Percentiles rank a stretch among this genome's conserved stretches.
phyloP scores from a whole-genome alignment of 768 basidiomycete genomes.

The Multifurca ochricompacta region DNA sequence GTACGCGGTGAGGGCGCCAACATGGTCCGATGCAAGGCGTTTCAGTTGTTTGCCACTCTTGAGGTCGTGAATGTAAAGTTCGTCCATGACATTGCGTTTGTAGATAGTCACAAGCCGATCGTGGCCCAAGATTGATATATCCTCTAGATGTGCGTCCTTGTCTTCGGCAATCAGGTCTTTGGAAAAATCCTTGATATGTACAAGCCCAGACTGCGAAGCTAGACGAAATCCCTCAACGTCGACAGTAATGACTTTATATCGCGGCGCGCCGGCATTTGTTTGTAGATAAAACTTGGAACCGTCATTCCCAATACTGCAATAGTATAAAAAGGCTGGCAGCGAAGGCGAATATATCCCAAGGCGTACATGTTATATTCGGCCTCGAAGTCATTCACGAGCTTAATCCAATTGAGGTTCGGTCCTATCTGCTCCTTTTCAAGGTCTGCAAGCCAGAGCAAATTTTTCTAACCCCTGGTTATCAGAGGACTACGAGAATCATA shows the following conservation, averaged over 20 bases:
- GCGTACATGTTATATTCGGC: constrained; percentile 58
- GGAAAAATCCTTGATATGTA: constrained; percentile 34
- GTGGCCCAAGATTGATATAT: constrained; percentile 39
- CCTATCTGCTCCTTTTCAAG: constrained; percentile 52
- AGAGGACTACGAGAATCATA: not conserved
- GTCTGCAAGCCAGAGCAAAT: constrained; percentile 67
- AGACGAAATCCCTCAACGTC: constrained; percentile 41
- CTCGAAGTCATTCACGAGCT: constrained; percentile 61
- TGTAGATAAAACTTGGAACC: constrained; percentile 53
- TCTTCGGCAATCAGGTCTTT: constrained; percentile 64
- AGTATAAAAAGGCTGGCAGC: not conserved
- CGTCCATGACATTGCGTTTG: constrained; percentile 75
- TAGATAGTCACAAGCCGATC: constrained; percentile 56
- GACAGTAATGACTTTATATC: constrained; percentile 57
- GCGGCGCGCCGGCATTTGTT: constrained; percentile 60
- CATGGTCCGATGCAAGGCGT: constrained; percentile 56
- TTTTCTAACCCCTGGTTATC: constrained; percentile 41
- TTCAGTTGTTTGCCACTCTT: constrained; percentile 43
- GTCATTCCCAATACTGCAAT: constrained; percentile 52
- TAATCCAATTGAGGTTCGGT: constrained; percentile 62
- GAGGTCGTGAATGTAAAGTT: constrained; percentile 60
- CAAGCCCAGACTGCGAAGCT: constrained; percentile 7
- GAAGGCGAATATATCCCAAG: not conserved
- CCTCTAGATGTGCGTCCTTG: constrained; percentile 51
- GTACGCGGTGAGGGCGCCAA: constrained; percentile 52